Conservation (phyloP, 208 protist species). For the Wallacemonas sp. region DNA sequence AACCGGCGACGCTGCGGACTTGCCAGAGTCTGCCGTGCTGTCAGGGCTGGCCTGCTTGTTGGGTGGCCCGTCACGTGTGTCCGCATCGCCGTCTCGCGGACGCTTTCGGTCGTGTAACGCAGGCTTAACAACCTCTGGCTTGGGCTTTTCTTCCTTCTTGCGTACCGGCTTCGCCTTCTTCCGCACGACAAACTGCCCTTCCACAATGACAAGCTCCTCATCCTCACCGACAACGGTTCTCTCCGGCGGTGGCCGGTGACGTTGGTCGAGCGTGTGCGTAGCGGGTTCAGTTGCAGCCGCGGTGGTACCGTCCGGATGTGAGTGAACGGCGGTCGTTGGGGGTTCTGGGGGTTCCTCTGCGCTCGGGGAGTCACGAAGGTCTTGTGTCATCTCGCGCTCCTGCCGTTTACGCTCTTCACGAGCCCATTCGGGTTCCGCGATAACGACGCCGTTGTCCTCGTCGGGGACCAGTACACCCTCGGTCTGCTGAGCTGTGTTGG, state of each 20-base stretch:
- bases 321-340: neutral
- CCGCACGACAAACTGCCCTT: conserved; percentile 23
- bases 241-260: neutral
- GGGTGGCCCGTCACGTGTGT: neutral
- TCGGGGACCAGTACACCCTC: neutral
- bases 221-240: conserved; percentile 24
- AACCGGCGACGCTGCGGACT: conserved; percentile 5
- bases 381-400: neutral
- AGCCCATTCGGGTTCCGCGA: conserved; percentile 11
- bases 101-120: neutral
- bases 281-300: no score
- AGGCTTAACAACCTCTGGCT: neutral
- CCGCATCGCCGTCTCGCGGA: neutral
- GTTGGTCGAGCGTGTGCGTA: no score
- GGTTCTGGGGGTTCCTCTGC: neutral
- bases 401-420: neutral
- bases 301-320: no score
- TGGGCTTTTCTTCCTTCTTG: conserved; percentile 11
- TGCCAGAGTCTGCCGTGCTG: neutral
- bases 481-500: neutral
- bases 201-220: conserved; percentile 34
- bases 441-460: conserved; percentile 19
- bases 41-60: neutral
- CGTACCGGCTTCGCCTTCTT: conserved; percentile 2
- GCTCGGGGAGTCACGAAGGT: neutral